Evolutionary conservation across 2,329 filamentous ascomycete genomes (phyloP).

Genomic region (Lasiodiplodia gonubiensis): DNA sequence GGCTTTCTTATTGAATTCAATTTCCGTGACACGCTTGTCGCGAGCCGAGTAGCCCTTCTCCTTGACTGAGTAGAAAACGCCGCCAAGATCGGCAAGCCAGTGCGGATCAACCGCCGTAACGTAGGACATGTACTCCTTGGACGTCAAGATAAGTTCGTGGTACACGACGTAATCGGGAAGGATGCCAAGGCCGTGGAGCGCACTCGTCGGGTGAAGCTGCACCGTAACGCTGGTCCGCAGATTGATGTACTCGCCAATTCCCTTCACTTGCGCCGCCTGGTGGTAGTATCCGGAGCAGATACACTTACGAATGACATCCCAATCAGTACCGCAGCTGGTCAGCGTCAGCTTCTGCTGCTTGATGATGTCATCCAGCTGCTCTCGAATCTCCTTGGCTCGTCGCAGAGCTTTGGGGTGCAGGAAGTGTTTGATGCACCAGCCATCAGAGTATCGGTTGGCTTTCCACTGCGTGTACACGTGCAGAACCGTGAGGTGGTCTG

Average conservation of each 20-base stretch:
- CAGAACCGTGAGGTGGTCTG: constrained; percentile 91
- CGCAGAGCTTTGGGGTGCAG: constrained; percentile 93
- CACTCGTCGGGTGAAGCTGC: constrained; percentile 90
- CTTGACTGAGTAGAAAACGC: constrained; percentile 96
- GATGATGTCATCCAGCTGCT: constrained; percentile 94
- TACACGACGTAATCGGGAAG: constrained; percentile 97
- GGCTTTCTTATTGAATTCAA: constrained; percentile 89
- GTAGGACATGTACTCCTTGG: constrained; percentile 97
- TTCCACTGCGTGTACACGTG: constrained; percentile 98
- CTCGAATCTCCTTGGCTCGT: constrained; percentile 89
- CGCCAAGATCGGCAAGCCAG: constrained; percentile 95
- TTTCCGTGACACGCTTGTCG: constrained; percentile 85
- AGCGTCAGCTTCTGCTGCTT: constrained; percentile 89
- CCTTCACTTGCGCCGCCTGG: constrained; percentile 94
- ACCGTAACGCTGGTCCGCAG: constrained; percentile 92
- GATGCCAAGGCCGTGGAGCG: constrained; percentile 90
- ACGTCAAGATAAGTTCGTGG: constrained; percentile 95
- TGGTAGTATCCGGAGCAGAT: constrained; percentile 99
- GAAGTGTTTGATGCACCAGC: constrained; percentile 93
- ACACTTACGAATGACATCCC: constrained; percentile 93
- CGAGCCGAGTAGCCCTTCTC: constrained; percentile 93
- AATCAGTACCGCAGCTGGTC: constrained; percentile 90
- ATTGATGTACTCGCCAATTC: constrained; percentile 97
- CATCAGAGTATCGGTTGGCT: constrained; percentile 84
- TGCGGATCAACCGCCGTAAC: constrained; percentile 96